Percentiles rank a stretch among this genome's conserved stretches.
phyloP scores from a whole-genome alignment of 495 filamentous ascomycete species.

The Trypethelium eluteriae region DNA sequence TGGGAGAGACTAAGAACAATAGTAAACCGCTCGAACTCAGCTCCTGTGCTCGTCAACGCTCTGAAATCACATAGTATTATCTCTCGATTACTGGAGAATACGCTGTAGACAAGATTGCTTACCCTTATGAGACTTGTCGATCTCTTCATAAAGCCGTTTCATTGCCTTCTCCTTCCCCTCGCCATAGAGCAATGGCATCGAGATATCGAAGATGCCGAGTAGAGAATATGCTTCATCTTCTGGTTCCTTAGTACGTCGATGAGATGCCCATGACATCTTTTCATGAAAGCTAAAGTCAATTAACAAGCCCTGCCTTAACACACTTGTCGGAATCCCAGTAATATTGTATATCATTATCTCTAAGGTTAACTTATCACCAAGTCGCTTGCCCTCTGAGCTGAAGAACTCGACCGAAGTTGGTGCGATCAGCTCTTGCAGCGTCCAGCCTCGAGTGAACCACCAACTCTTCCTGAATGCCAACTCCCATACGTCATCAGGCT shows the following conservation, averaged over 20 bases:
- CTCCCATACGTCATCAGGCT: constrained; percentile 7
- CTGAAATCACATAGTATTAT: constrained; percentile 1
- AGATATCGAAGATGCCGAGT: constrained; percentile 30
- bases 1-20: constrained; percentile 15
- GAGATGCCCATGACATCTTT: constrained; percentile 16
- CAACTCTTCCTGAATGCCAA: constrained; percentile 11
- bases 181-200: constrained; percentile 31
- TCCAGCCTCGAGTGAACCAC: too few species aligned
- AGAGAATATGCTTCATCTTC: constrained; percentile 33
- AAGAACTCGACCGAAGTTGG: constrained; percentile 13
- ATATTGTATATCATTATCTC: constrained; percentile 10
- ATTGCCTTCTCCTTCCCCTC: constrained; percentile 27
- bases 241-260: constrained; percentile 12
- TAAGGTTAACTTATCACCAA: neutral
- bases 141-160: constrained; percentile 26
- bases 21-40: constrained; percentile 20
- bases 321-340: constrained; percentile 14
- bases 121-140: constrained; percentile 16
- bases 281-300: constrained; percentile 11
- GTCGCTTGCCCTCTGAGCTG: neutral
- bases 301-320: constrained; percentile 12
- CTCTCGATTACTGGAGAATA: neutral
- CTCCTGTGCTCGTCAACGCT: constrained; percentile 17
- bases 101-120: neutral
- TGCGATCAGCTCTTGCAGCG: too few species aligned